Evolutionary conservation across 768 basidiomycete species (phyloP).

Genomic region (Boletus eberwhitei): DNA sequence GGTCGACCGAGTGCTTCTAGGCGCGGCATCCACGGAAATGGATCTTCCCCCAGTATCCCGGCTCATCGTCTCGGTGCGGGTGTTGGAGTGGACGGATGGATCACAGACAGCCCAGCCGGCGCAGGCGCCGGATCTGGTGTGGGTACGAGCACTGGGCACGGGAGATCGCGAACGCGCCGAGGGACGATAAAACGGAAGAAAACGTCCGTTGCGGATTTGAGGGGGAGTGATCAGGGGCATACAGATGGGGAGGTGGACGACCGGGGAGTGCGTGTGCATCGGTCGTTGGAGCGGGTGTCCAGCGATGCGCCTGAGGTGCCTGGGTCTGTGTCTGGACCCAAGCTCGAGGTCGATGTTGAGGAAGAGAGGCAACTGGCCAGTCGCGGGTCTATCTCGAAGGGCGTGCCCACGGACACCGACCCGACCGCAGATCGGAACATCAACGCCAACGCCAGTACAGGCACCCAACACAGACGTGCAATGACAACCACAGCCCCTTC

Average conservation of each 20-base stretch:
- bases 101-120: conserved; percentile 9
- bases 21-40: conserved; percentile 1
- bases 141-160: not conserved
- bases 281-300: not conserved
- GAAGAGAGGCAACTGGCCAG: not conserved
- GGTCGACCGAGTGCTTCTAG: conserved; percentile 4
- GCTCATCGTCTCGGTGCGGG: not conserved
- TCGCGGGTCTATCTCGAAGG: not conserved
- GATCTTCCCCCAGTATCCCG: not conserved
- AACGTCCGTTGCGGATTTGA: conserved; percentile 24
- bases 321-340: not conserved
- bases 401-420: not conserved
- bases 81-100: conserved; percentile 17
- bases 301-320: not conserved
- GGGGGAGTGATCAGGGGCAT: conserved; percentile 26
- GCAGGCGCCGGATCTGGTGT: not conserved
- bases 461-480: not conserved
- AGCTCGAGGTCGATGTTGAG: not conserved
- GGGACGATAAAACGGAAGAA: conserved; percentile 13
- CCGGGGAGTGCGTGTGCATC: not conserved
- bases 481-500: not conserved
- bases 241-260: conserved; percentile 25
- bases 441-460: not conserved
- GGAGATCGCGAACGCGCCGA: not conserved
- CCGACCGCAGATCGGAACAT: not conserved